Conservation (phyloP, 306 rosid species). For the Vicia faba region DNA sequence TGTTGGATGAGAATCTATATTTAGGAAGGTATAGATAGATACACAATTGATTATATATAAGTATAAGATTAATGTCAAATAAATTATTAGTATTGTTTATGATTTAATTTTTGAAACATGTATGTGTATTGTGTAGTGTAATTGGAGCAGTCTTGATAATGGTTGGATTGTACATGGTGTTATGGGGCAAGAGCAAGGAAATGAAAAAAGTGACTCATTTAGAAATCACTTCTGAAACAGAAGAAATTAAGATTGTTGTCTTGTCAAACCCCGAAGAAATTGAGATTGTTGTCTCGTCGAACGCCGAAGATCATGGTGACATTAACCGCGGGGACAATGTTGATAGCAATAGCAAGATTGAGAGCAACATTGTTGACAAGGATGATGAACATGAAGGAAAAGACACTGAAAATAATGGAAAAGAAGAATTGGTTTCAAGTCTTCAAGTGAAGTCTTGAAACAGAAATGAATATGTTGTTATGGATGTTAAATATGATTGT, state of each 20-base stretch:
- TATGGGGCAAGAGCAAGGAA: conserved; percentile 53
- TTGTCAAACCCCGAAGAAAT: background rate
- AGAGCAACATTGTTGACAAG: background rate
- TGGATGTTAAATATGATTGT: background rate
- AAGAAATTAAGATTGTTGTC: conserved; percentile 35
- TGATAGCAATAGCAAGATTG: background rate
- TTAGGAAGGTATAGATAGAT: conserved; percentile 44
- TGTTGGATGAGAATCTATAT: conserved; percentile 45
- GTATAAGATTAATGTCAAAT: background rate
- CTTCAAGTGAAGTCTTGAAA: background rate
- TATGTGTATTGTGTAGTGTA: conserved; percentile 22
- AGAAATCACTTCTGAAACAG: conserved; percentile 4
- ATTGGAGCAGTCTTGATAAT: conserved; percentile 45
- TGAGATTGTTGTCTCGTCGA: too few species aligned
- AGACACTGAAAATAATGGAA: background rate
- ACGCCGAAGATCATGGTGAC: background rate
- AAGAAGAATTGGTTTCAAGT: background rate
- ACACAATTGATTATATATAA: background rate
- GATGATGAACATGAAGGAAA: background rate
- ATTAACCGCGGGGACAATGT: background rate
- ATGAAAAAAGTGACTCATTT: conserved; percentile 9
- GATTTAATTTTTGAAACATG: conserved; percentile 11
- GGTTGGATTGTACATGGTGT: conserved; percentile 45
- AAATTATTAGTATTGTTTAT: background rate
- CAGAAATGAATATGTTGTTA: too few species aligned